Conservation (phyloP, 768 basidiomycete genomes). For the Podaxis sp. region DNA sequence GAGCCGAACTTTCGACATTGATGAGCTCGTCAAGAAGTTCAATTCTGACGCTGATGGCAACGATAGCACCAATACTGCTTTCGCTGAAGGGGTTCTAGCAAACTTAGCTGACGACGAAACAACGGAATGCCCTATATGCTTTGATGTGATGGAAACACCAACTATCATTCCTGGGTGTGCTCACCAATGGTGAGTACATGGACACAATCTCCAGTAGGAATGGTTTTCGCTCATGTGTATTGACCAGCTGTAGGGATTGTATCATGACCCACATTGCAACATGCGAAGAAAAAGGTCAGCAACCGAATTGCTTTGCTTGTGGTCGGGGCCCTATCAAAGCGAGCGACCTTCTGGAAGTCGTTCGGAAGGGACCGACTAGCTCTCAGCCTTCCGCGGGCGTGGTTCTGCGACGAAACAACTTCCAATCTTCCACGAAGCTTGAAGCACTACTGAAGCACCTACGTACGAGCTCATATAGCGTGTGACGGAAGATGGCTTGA, state of each 20-base stretch:
- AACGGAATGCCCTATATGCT: constrained; percentile 78
- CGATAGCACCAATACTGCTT: constrained; percentile 36
- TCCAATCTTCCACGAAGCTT: constrained; percentile 89
- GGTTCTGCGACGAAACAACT: constrained; percentile 74
- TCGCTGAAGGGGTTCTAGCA: constrained; percentile 65
- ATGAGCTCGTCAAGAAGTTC: constrained; percentile 58
- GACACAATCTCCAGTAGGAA: not conserved
- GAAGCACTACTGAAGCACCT: constrained; percentile 78
- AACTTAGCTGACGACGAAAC: constrained; percentile 54
- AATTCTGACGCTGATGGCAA: constrained; percentile 34
- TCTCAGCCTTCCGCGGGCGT: constrained; percentile 44
- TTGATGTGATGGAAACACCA: constrained; percentile 72
- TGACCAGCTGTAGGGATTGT: constrained; percentile 80
- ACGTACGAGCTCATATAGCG: constrained; percentile 38
- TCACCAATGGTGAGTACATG: constrained; percentile 63
- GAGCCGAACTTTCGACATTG: constrained; percentile 51
- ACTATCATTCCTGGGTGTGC: constrained; percentile 74
- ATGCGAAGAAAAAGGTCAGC: constrained; percentile 68
- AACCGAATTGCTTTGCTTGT: constrained; percentile 81
- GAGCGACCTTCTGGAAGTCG: constrained; percentile 62
- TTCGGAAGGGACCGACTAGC: constrained; percentile 33
- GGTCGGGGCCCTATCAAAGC: constrained; percentile 67
- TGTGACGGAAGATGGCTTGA: not conserved
- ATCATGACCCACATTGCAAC: constrained; percentile 71
- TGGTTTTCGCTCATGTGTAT: not conserved